Conservation (phyloP, 75 land plant species). For the Sequoiadendron giganteum region DNA sequence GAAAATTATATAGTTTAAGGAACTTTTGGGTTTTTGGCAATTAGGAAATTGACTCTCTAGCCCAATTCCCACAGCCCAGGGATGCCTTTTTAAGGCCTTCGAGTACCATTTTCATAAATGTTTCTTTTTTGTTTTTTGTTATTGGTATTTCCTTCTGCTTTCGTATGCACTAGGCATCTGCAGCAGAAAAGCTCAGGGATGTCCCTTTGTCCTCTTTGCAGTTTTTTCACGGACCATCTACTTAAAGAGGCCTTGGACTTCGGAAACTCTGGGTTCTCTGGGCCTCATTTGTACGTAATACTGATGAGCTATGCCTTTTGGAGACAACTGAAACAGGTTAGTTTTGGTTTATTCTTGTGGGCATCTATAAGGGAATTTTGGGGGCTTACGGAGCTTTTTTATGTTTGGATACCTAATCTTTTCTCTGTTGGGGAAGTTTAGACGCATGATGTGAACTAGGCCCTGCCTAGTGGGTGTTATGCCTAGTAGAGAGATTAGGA, state of each 20-base stretch:
- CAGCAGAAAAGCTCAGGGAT: neutral
- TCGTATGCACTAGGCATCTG: neutral
- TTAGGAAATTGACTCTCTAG: neutral
- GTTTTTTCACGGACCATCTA: neutral
- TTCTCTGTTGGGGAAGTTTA: neutral
- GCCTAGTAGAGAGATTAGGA: neutral
- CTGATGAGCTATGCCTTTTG: neutral
- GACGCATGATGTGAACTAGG: neutral
- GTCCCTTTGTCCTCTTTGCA: conserved; percentile 9
- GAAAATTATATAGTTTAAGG: neutral
- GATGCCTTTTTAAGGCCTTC: neutral
- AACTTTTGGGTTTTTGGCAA: conserved; percentile 1
- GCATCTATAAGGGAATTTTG: neutral
- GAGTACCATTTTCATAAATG: neutral
- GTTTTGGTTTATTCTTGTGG: conserved; percentile 1
- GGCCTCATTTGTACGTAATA: neutral
- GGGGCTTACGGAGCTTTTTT: neutral
- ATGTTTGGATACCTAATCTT: neutral
- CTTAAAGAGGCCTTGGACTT: neutral
- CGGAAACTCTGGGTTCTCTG: neutral
- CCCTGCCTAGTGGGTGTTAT: neutral
- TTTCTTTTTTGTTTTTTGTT: neutral
- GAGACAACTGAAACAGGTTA: neutral
- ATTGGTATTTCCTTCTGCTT: neutral
- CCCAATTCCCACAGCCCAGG: neutral